phyloP scores from a whole-genome alignment of 306 rosid species.

The Ceratonia siliqua region DNA sequence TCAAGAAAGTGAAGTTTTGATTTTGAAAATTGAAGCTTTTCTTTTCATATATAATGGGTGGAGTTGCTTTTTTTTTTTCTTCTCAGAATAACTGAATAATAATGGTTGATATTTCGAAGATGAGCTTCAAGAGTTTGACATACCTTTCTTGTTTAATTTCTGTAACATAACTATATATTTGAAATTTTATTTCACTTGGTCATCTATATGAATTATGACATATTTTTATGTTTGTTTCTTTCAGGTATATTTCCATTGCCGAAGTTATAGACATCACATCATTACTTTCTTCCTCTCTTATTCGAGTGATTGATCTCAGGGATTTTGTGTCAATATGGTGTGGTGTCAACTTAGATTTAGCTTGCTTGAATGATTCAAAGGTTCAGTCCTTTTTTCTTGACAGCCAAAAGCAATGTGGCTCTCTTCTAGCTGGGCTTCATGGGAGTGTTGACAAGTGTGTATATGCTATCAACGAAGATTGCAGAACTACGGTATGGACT shows the following conservation, averaged over 20 bases:
- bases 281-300: constrained; percentile 56
- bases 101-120: neutral
- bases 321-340: constrained; percentile 74
- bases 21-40: constrained; percentile 6
- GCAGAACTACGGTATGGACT: constrained; percentile 88
- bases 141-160: constrained; percentile 17
- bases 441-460: constrained; percentile 58
- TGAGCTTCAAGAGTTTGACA: neutral
- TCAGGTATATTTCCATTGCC: constrained; percentile 79
- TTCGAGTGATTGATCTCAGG: constrained; percentile 68
- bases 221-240: constrained; percentile 12
- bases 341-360: constrained; percentile 53
- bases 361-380: constrained; percentile 48
- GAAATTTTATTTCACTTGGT: constrained; percentile 5
- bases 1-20: neutral
- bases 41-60: neutral
- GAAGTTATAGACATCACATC: constrained; percentile 70
- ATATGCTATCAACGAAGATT: constrained; percentile 71
- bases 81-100: neutral
- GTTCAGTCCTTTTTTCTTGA: constrained; percentile 37
- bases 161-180: neutral
- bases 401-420: constrained; percentile 64
- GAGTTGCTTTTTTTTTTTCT: neutral
- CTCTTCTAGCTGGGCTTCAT: constrained; percentile 53
- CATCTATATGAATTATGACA: neutral